These are phyloP conservation scores for Symbiodinium pilosum DNA, from an alignment of 73 alveolate species.

Conservation along the genomic window DNA sequence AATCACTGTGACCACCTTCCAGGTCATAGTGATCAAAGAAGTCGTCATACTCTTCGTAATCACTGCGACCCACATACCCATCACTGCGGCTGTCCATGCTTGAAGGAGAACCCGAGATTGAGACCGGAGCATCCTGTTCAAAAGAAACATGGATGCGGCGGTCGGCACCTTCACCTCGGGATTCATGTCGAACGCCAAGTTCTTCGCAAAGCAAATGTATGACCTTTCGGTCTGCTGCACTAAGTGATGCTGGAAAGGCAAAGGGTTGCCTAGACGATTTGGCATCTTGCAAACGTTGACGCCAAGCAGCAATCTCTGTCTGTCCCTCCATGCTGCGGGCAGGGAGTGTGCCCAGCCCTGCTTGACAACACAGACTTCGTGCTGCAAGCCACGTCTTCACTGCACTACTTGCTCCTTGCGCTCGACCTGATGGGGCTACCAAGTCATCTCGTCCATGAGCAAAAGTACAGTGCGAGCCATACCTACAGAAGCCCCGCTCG, in stretches of 20 bases:
- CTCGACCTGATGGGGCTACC: neutral
- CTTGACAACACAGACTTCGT: slow-evolving; percentile 22
- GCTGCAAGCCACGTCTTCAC: slow-evolving; percentile 29
- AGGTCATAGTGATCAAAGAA: neutral
- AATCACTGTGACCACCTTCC: neutral
- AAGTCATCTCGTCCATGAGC: neutral
- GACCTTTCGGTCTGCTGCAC: slow-evolving; percentile 28
- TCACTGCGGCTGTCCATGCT: neutral
- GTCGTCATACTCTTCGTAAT: neutral
- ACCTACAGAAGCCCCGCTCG: neutral
- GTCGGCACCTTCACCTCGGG: slow-evolving; percentile 30
- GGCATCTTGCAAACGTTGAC: slow-evolving; percentile 36
- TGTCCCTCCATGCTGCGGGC: slow-evolving; percentile 29
- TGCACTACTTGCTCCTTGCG: neutral
- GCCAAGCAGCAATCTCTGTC: slow-evolving; percentile 40
- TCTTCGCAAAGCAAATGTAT: slow-evolving; percentile 24
- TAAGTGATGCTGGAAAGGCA: neutral
- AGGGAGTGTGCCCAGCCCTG: slow-evolving; percentile 1
- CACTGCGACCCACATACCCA: neutral
- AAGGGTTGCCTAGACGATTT: neutral
- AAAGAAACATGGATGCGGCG: slow-evolving; percentile 27
- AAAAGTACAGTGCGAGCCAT: slow-evolving; percentile 8
- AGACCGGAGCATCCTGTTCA: neutral
- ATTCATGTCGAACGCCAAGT: slow-evolving; percentile 26
- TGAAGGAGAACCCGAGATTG: neutral